phyloP scores from a whole-genome alignment of 371 early-diverging fungal species.

The Mortierella sp. region DNA sequence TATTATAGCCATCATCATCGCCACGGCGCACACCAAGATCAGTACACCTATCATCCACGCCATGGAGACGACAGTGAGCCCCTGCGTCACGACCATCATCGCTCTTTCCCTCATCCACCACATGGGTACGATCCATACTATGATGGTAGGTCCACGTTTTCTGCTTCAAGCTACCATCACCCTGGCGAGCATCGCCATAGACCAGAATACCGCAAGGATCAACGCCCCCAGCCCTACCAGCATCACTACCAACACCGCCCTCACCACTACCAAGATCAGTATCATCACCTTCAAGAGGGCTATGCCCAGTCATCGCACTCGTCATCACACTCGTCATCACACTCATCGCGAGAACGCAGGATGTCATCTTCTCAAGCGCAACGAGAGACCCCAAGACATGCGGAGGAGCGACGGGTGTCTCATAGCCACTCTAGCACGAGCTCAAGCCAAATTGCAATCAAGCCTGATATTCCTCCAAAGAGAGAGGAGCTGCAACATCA shows the following conservation, averaged over 20 bases:
- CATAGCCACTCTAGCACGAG: not conserved
- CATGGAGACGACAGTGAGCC: constrained; percentile 1
- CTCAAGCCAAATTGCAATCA: not conserved
- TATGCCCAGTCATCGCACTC: not conserved
- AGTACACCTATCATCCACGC: not conserved
- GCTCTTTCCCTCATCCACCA: not conserved
- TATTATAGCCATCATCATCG: not conserved
- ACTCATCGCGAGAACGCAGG: not conserved
- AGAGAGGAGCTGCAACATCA: not conserved
- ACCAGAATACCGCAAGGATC: not conserved
- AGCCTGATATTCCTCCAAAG: constrained; percentile 1
- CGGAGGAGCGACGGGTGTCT: constrained; percentile 4
- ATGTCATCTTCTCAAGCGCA: not conserved
- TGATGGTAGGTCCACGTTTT: not conserved
- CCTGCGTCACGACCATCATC: not conserved
- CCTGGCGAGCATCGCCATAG: not conserved
- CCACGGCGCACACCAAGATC: not conserved
- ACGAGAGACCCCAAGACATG: not conserved
- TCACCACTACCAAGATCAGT: not conserved
- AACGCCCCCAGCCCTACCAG: not conserved
- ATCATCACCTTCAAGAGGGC: not conserved
- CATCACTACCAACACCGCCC: not conserved
- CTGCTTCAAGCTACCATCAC: constrained; percentile 1
- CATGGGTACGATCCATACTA: not conserved
- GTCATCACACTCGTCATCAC: not conserved